Percentiles rank a stretch among this genome's conserved stretches.
Evolutionary conservation across 2,329 filamentous ascomycete species (phyloP).

Genomic region (Bertia moriformis): DNA sequence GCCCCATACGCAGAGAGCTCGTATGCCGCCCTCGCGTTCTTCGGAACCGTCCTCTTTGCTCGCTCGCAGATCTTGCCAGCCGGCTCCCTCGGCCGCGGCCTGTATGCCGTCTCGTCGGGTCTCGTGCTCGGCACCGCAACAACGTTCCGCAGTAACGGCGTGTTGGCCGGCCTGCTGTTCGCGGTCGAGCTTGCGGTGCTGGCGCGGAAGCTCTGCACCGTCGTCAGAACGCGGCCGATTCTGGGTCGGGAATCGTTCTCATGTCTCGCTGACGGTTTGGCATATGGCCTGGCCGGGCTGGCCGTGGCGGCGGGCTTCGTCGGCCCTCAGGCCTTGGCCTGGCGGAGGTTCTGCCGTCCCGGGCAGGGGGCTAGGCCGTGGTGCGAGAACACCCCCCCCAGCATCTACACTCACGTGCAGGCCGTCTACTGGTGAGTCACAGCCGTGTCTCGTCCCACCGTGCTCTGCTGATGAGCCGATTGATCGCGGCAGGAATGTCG

Average conservation of each 20-base stretch:
- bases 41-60: constrained; percentile 58
- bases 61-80: constrained; percentile 25
- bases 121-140: constrained; percentile 58
- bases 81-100: constrained; percentile 20
- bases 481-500: constrained; percentile 53
- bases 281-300: constrained; percentile 51
- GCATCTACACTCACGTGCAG: constrained; percentile 86
- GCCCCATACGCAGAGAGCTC: constrained; percentile 72
- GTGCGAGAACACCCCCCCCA: constrained; percentile 63
- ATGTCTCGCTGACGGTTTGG: constrained; percentile 21
- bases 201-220: constrained; percentile 22
- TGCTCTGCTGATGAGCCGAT: constrained; percentile 1
- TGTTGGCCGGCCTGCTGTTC: constrained; percentile 69
- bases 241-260: no score
- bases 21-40: constrained; percentile 65
- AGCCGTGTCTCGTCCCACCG: no score
- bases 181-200: constrained; percentile 25
- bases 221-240: constrained; percentile 11
- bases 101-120: constrained; percentile 46
- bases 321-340: constrained; percentile 64
- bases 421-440: constrained; percentile 67
- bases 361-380: constrained; percentile 40
- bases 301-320: constrained; percentile 53
- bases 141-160: constrained; percentile 68
- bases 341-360: constrained; percentile 48